Conservation (phyloP, 2,329 filamentous ascomycete species). For the Emergomyces pasteurianus region DNA sequence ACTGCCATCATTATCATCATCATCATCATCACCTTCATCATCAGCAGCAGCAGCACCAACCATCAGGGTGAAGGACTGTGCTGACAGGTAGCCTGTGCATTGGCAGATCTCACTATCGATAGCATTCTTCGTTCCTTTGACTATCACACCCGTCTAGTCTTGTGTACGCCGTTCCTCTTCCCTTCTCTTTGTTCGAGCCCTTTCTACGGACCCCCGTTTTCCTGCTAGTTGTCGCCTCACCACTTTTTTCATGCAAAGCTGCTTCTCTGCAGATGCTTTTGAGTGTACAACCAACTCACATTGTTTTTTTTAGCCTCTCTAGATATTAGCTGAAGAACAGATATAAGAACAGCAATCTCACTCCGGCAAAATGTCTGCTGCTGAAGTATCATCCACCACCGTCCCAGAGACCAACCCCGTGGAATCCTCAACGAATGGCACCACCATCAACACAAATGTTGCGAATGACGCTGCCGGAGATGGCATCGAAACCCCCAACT, state of each 20-base stretch:
- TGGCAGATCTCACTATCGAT: background rate
- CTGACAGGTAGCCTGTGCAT: background rate
- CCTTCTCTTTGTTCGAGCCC: background rate
- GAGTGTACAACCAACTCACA: background rate
- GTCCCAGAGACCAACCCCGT: conserved; percentile 51
- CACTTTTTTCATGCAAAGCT: background rate
- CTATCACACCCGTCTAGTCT: conserved; percentile 1
- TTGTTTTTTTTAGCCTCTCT: conserved; percentile 4
- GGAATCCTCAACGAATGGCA: conserved; percentile 43
- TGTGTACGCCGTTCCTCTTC: background rate
- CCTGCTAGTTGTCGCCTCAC: background rate
- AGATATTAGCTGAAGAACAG: background rate
- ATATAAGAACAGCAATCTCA: conserved; percentile 16
- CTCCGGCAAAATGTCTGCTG: conserved; percentile 63
- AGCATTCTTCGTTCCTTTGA: background rate
- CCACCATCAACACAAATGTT: conserved; percentile 62
- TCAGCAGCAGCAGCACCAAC: background rate
- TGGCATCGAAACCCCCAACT: conserved; percentile 43
- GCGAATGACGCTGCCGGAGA: conserved; percentile 31
- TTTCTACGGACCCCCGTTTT: background rate
- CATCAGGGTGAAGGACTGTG: background rate
- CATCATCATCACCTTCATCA: too few species aligned
- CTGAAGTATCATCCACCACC: conserved; percentile 63
- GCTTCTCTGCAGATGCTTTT: too few species aligned
- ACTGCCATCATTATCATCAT: too few species aligned